These are phyloP conservation scores for Nicotiana otophora DNA, from an alignment of 257 asterid genomes.

Conservation along the genomic window DNA sequence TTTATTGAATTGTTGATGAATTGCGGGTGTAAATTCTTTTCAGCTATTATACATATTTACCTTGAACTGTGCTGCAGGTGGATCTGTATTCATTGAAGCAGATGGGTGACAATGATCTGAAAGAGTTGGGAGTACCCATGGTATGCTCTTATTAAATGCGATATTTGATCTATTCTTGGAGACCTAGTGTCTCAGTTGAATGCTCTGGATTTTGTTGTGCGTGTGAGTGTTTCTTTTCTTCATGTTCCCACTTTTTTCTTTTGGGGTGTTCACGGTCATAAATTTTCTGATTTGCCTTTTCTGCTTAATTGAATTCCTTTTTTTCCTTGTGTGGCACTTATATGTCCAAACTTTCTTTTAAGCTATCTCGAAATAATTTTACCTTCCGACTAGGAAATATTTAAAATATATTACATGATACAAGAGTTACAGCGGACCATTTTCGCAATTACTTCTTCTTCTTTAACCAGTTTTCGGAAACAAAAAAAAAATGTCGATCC, in stretches of 20 bases:
- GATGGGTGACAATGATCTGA: conserved; percentile 83
- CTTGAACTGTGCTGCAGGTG: conserved; percentile 46
- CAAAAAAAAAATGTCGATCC: background rate
- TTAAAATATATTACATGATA: background rate
- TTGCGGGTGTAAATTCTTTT: background rate
- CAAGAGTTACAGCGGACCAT: background rate
- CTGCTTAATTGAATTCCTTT: background rate
- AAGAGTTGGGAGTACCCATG: conserved; percentile 92
- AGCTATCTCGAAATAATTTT: background rate
- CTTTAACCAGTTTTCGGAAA: background rate
- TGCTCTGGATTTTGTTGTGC: background rate
- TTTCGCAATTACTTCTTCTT: background rate
- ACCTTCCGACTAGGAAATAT: background rate
- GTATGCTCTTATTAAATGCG: conserved; percentile 32
- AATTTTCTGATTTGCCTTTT: background rate
- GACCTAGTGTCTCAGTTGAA: background rate
- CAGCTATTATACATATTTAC: background rate
- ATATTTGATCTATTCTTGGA: background rate
- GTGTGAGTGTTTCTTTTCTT: background rate
- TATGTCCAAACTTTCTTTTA: background rate
- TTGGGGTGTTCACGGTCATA: background rate
- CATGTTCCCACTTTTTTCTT: background rate
- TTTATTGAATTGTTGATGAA: background rate
- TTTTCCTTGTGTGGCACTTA: background rate
- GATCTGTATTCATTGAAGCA: conserved; percentile 88